Conservation (phyloP, 345 rosid genomes). For the Garcia nutans region DNA sequence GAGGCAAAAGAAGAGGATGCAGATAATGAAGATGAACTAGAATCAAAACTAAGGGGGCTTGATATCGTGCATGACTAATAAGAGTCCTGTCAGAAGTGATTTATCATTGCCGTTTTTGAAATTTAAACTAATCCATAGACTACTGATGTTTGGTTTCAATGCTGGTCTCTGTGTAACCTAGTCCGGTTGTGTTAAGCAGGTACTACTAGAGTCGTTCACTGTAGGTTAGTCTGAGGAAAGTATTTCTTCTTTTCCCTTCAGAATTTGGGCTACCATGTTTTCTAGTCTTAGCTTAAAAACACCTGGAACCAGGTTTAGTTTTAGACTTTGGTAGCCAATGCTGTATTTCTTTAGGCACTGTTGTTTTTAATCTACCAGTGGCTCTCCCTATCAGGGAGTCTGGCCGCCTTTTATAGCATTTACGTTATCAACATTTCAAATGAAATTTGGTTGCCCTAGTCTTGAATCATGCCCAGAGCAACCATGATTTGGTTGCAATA, state of each 20-base stretch:
- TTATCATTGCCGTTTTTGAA: neutral
- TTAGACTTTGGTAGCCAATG: slow-evolving; percentile 14
- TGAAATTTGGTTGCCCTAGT: neutral
- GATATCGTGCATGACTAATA: slow-evolving; percentile 54
- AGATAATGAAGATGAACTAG: slow-evolving; percentile 53
- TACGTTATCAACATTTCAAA: neutral
- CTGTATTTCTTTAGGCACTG: slow-evolving; percentile 2
- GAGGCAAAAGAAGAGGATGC: slow-evolving; percentile 52
- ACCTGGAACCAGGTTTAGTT: slow-evolving; percentile 8
- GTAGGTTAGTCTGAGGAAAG: slow-evolving; percentile 16
- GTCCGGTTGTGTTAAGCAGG: slow-evolving; percentile 12
- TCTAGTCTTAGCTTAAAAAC: slow-evolving; percentile 3
- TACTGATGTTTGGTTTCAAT: neutral
- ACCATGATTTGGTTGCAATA: neutral
- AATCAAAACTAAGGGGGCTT: slow-evolving; percentile 67
- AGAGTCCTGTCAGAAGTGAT: slow-evolving; percentile 1
- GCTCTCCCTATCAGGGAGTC: neutral
- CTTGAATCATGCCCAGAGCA: neutral
- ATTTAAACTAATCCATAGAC: neutral
- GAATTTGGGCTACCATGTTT: neutral
- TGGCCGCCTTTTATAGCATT: neutral
- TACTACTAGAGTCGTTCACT: slow-evolving; percentile 11
- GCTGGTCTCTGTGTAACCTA: slow-evolving; percentile 13
- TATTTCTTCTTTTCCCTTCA: neutral
- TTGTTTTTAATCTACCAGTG: neutral